Percentiles rank a stretch among this genome's conserved stretches.
These are phyloP conservation scores for Malus hybrid DNA, from an alignment of 331 rosid genomes.

Conservation along the genomic window DNA sequence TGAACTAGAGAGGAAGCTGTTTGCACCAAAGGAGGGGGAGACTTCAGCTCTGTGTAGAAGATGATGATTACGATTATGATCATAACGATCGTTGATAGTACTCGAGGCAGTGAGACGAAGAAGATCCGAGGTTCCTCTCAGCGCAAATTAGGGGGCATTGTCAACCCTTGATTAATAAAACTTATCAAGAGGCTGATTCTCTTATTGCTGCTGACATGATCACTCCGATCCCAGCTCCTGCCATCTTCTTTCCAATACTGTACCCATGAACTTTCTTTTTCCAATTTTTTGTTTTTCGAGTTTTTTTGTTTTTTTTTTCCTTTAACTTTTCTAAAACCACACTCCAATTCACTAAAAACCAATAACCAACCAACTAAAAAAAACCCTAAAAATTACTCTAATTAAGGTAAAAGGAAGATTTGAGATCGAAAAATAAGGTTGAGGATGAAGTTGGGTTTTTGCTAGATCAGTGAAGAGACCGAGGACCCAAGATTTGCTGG, in stretches of 20 bases:
- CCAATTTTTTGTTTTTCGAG: too few relatives aligned
- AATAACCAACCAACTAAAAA: conserved; percentile 10
- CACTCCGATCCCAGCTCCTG: conserved; percentile 75
- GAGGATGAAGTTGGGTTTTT: not conserved
- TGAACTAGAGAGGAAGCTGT: conserved; percentile 10
- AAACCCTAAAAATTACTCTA: conserved; percentile 4
- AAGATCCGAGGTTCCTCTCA: conserved; percentile 99
- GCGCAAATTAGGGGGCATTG: conserved; percentile 41
- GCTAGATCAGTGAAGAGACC: conserved; percentile 69
- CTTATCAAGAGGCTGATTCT: conserved; percentile 36
- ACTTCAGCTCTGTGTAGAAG: not conserved
- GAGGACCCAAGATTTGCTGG: conserved; percentile 62
- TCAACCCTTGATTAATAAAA: conserved; percentile 64
- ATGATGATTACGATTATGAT: not conserved
- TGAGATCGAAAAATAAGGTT: conserved; percentile 18
- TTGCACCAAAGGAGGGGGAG: too few relatives aligned
- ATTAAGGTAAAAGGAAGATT: not conserved
- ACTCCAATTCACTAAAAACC: conserved; percentile 17
- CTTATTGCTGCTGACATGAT: conserved; percentile 83
- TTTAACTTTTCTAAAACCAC: conserved; percentile 1
- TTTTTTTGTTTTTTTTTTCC: not conserved
- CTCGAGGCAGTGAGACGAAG: conserved; percentile 38
- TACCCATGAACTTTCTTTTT: conserved; percentile 10
- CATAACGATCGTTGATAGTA: too few relatives aligned
- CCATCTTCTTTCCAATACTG: conserved; percentile 16